Evolutionary conservation across 257 asterid genomes (phyloP), one percentile per base, ranked within the genome.

Genomic region (Echites panduratus): DNA sequence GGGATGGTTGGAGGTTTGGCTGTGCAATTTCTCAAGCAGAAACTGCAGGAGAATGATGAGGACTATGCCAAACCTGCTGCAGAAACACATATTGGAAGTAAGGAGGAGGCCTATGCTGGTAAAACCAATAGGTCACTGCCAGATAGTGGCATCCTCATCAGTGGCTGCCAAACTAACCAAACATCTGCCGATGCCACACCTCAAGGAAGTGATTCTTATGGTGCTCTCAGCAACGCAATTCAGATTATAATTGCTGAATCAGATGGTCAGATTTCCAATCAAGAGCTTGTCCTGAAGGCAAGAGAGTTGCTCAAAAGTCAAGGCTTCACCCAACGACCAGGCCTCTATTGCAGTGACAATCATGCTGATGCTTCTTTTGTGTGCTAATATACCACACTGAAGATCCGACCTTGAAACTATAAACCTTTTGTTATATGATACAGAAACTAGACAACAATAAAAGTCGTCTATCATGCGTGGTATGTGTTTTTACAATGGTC

Each of bases 151-250:
- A 84, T 93, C 76, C 89, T 91, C 26, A 87, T 93, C 65, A 88
- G 97, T 56, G 97, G 97, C 64, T 94, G 98, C 78, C 98, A 94
- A 77, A 89, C 99, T 0, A 84, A 89, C 59, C 90, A 91, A 68
- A 91, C 98, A 4, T 93, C 98, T 0, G 97, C 98, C 0, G 98
- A 93, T 65, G 98, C 97, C 24, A 82, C 81, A 43, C 97, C 98
- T 1, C 54, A 86, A 0, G 92, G 96, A 2, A 88, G 87, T 63
- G 83, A 76, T 26, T 88, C 98, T 58, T 93, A 87, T n/a, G 96
- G 98, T 3, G 98, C 98, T 43, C 78, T 91, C 73, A 93, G 97
- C 80, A 93, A 93, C 49, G 97, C 98, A 4, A 89, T 93, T 65
- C 97, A 94, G 87, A 77, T 68, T 45, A 94, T 94, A 59, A 45